Conservation (phyloP, 192 early-diverging fungal genomes). For the Anaeromyces robustus region DNA sequence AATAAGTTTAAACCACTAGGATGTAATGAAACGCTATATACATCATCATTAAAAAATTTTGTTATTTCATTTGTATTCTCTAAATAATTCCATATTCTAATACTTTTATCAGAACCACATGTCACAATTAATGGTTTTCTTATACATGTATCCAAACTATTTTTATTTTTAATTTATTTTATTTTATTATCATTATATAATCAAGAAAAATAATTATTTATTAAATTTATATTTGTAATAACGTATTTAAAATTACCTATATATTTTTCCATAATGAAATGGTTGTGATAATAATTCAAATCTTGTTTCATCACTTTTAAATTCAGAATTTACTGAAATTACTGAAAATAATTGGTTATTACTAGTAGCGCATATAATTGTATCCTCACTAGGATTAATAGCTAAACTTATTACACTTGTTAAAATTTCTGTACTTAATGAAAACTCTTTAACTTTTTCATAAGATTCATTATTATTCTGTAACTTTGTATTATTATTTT, state of each 20-base stretch:
- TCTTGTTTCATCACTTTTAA: constrained; percentile 27
- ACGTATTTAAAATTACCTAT: not conserved
- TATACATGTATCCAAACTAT: constrained; percentile 33
- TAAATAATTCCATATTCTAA: constrained; percentile 48
- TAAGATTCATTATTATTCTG: constrained; percentile 2
- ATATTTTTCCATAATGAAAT: constrained; percentile 34
- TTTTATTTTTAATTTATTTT: not conserved
- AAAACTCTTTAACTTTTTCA: constrained; percentile 22
- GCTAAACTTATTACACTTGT: constrained; percentile 23
- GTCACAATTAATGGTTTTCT: constrained; percentile 39
- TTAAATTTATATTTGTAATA: no score
- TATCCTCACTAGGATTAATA: constrained; percentile 30
- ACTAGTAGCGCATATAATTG: constrained; percentile 19
- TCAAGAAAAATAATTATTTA: no score
- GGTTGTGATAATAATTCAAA: constrained; percentile 37
- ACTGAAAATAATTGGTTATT: constrained; percentile 22
- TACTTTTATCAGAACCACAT: constrained; percentile 31
- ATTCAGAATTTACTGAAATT: constrained; percentile 9
- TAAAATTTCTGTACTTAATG: constrained; percentile 14
- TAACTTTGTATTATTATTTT: constrained; percentile 2
- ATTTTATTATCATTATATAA: no score
- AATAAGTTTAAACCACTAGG: constrained; percentile 49
- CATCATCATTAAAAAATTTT: constrained; percentile 44
- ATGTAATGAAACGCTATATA: constrained; percentile 39
- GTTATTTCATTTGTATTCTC: constrained; percentile 35